These are phyloP conservation scores for Yamadazyma epiphylla DNA, from an alignment of 1,139 yeast genomes.

Conservation along the genomic window DNA sequence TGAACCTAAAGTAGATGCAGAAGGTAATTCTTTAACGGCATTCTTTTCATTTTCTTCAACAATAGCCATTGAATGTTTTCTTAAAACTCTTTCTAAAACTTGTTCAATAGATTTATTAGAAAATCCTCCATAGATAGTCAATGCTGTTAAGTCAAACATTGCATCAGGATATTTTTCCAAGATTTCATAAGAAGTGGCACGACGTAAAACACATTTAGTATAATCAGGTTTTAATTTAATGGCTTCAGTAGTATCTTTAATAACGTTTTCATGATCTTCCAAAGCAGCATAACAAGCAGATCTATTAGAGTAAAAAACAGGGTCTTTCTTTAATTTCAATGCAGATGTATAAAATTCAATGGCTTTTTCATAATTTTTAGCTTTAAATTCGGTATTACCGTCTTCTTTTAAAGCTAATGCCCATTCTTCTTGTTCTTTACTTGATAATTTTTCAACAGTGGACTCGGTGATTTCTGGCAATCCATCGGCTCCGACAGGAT, in stretches of 20 bases:
- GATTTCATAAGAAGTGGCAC: conserved; percentile 85
- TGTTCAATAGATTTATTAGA: conserved; percentile 74
- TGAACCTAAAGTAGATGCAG: conserved; percentile 80
- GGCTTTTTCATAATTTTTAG: conserved; percentile 67
- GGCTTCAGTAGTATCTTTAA: conserved; percentile 85
- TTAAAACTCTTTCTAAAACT: conserved; percentile 83
- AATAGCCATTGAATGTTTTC: conserved; percentile 65
- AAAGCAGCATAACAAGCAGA: conserved; percentile 92
- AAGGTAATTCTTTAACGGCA: conserved; percentile 63
- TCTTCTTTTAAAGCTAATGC: conserved; percentile 81
- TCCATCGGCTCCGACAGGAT: conserved; percentile 52
- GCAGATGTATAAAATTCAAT: conserved; percentile 78
- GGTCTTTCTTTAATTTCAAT: conserved; percentile 68
- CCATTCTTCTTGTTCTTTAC: conserved; percentile 59
- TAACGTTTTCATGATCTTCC: conserved; percentile 73
- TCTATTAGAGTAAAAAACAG: conserved; percentile 88
- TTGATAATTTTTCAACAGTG: conserved; percentile 43
- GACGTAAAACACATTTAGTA: conserved; percentile 74
- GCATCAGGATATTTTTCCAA: conserved; percentile 79
- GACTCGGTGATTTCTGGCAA: conserved; percentile 54
- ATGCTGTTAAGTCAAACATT: conserved; percentile 86
- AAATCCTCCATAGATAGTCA: conserved; percentile 74
- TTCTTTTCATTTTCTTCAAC: conserved; percentile 57
- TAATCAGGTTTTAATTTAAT: conserved; percentile 83
- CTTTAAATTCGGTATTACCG: conserved; percentile 79